These are phyloP conservation scores for Colletotrichum spinosum DNA, from an alignment of 2,329 filamentous ascomycete genomes.

Conservation along the genomic window DNA sequence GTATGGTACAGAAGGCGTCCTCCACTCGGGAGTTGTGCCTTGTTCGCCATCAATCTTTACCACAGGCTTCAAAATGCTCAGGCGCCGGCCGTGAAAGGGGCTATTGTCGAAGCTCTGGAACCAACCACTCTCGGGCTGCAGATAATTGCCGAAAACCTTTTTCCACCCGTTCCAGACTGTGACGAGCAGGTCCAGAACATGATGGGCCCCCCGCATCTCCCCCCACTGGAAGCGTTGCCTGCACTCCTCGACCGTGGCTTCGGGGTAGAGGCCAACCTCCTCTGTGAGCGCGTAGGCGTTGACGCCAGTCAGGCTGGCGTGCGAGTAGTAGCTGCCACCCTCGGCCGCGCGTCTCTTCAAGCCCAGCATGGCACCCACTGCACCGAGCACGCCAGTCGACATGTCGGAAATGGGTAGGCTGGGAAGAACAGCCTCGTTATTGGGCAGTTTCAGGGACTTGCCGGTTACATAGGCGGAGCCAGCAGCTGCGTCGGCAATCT, in stretches of 20 bases:
- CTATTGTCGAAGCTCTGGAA: slow-evolving; percentile 23
- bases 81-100: slow-evolving; percentile 7
- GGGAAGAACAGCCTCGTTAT: slow-evolving; percentile 45
- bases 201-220: slow-evolving; percentile 29
- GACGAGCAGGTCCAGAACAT: slow-evolving; percentile 27
- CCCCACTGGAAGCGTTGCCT: slow-evolving; percentile 31
- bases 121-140: slow-evolving; percentile 25
- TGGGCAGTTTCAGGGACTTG: slow-evolving; percentile 41
- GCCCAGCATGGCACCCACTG: slow-evolving; percentile 46
- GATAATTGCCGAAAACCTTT: slow-evolving; percentile 14
- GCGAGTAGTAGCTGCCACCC: slow-evolving; percentile 47
- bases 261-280: slow-evolving; percentile 47
- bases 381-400: slow-evolving; percentile 48
- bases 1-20: slow-evolving; percentile 23
- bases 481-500: slow-evolving; percentile 42
- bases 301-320: slow-evolving; percentile 44
- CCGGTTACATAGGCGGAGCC: slow-evolving; percentile 49
- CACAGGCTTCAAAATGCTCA: slow-evolving; percentile 25
- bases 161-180: slow-evolving; percentile 30
- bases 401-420: slow-evolving; percentile 50
- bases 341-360: slow-evolving; percentile 46
- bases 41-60: slow-evolving; percentile 21
- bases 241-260: slow-evolving; percentile 22
- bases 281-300: slow-evolving; percentile 43
- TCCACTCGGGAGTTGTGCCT: slow-evolving; percentile 24